phyloP scores from a whole-genome alignment of 2,329 filamentous ascomycete genomes.

The Pleomassaria siparia region DNA sequence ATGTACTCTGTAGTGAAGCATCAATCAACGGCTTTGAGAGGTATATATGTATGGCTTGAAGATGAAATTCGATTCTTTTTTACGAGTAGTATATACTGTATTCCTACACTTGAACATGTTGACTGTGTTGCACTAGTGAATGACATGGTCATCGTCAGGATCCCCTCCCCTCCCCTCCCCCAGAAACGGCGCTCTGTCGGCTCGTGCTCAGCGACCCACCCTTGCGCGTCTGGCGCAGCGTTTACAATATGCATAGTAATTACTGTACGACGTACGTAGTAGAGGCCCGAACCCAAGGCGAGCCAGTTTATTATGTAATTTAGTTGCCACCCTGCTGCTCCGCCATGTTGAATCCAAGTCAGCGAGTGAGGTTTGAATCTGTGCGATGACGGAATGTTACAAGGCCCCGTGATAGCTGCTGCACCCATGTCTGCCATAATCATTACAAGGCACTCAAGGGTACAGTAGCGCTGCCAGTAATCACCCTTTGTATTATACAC shows the following conservation, averaged over 20 bases:
- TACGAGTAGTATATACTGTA: not conserved
- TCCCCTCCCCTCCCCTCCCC: not conserved
- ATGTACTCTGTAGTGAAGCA: too few relatives aligned
- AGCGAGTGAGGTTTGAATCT: slow-evolving; percentile 5
- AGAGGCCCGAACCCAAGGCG: too few relatives aligned
- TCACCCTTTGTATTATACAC: too few relatives aligned
- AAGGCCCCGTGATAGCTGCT: not conserved
- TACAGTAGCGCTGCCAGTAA: too few relatives aligned
- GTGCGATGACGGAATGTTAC: slow-evolving; percentile 18
- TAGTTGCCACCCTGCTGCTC: slow-evolving; percentile 3
- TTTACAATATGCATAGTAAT: too few relatives aligned
- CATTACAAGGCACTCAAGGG: not conserved
- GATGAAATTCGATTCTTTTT: too few relatives aligned
- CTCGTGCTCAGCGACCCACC: slow-evolving; percentile 16
- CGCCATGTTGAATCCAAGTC: not conserved
- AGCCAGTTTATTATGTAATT: too few relatives aligned
- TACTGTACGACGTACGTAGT: too few relatives aligned
- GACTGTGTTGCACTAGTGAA: too few relatives aligned
- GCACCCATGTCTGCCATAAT: not conserved
- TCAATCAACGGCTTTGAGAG: too few relatives aligned
- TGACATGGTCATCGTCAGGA: slow-evolving; percentile 2
- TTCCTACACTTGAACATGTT: not conserved
- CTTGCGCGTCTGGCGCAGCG: not conserved
- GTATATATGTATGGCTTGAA: too few relatives aligned
- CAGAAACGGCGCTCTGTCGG: slow-evolving; percentile 1